Evolutionary conservation across 257 asterid genomes (phyloP).

Genomic region (Buddleja alternifolia): DNA sequence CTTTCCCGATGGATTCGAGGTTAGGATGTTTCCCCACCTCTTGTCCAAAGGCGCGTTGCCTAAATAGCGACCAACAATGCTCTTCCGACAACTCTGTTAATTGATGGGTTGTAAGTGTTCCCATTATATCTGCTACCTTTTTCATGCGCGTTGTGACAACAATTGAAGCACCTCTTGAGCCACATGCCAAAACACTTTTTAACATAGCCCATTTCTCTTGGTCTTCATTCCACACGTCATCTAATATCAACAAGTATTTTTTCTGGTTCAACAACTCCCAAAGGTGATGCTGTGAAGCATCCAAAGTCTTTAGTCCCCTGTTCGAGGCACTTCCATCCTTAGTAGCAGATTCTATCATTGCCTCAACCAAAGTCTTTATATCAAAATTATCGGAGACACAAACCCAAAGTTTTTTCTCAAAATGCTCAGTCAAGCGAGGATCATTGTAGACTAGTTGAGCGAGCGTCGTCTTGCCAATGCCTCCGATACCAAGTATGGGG

Average conservation of each 20-base stretch:
- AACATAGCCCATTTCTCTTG: constrained; percentile 37
- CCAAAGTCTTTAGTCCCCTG: constrained; percentile 4
- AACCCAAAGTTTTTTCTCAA: constrained; percentile 33
- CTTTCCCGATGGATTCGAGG: constrained; percentile 30
- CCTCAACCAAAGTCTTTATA: constrained; percentile 23
- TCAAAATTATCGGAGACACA: constrained; percentile 44
- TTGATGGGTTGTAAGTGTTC: constrained; percentile 25
- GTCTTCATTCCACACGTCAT: constrained; percentile 47
- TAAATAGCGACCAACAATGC: constrained; percentile 37
- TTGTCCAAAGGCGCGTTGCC: constrained; percentile 25
- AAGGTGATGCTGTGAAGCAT: constrained; percentile 27
- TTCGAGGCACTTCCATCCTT: background rate
- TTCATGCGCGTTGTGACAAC: constrained; percentile 36
- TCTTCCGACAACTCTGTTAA: constrained; percentile 21
- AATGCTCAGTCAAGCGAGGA: constrained; percentile 10
- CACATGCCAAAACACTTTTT: constrained; percentile 23
- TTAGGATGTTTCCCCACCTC: constrained; percentile 4
- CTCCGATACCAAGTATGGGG: constrained; percentile 34
- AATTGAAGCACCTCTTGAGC: constrained; percentile 30
- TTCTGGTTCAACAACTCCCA: constrained; percentile 27
- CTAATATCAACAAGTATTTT: constrained; percentile 35
- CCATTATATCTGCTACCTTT: constrained; percentile 31
- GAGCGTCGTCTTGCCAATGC: constrained; percentile 33
- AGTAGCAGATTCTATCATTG: constrained; percentile 32
- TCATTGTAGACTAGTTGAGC: constrained; percentile 34